Evolutionary conservation across 495 filamentous ascomycete species (phyloP).

Genomic region (Penicillium antarcticum): DNA sequence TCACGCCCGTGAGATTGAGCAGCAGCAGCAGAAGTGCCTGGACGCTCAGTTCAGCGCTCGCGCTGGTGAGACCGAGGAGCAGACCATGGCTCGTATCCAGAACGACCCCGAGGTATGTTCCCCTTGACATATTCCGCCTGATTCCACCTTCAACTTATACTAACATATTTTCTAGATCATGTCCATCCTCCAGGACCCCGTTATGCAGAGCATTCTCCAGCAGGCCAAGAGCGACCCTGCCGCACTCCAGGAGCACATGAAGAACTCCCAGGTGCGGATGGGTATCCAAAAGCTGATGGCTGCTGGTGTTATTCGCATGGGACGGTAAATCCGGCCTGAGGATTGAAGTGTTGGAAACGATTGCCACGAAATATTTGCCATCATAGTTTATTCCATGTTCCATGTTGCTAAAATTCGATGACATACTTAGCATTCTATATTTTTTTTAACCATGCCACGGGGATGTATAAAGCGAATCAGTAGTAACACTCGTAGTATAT

Average conservation of each 20-base stretch:
- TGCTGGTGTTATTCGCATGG: conserved; percentile 86
- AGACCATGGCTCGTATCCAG: conserved; percentile 89
- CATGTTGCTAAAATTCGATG: conserved; percentile 7
- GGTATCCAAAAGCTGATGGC: conserved; percentile 93
- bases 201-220: conserved; percentile 97
- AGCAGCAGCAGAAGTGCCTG: conserved; percentile 92
- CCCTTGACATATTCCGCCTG: neutral
- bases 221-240: conserved; percentile 92
- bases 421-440: neutral
- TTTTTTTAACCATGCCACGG: neutral
- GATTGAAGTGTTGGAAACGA: conserved; percentile 6
- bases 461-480: too few relatives aligned
- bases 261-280: conserved; percentile 74
- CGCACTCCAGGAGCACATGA: conserved; percentile 94
- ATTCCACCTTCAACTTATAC: conserved; percentile 2
- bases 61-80: conserved; percentile 93
- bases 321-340: conserved; percentile 42
- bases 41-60: conserved; percentile 81
- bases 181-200: conserved; percentile 85
- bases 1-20: conserved; percentile 85
- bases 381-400: neutral
- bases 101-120: conserved; percentile 83
- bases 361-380: conserved; percentile 14
- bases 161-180: conserved; percentile 63
- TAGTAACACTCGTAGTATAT: too few relatives aligned